Conservation (phyloP, 2,329 filamentous ascomycete genomes). For the Trichoderma atrobrunneum region DNA sequence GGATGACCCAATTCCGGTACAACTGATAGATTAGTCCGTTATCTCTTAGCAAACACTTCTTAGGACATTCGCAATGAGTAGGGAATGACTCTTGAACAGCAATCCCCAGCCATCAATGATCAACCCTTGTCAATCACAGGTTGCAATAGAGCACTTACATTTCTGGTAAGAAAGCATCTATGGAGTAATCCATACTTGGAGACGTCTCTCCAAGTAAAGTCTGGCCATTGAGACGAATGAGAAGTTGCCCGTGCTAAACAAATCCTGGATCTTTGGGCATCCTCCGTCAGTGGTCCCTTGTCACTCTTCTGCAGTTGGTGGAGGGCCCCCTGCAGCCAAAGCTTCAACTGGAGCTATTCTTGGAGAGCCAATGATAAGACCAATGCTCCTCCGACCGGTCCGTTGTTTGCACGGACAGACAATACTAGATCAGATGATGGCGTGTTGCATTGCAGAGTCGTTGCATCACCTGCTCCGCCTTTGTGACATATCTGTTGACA, state of each 20-base stretch:
- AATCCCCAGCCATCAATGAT: background rate
- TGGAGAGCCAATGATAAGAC: background rate
- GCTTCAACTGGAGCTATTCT: background rate
- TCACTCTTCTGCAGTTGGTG: background rate
- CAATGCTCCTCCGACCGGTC: background rate
- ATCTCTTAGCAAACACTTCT: background rate
- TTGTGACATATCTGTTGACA: background rate
- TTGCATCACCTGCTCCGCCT: background rate
- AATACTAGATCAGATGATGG: background rate
- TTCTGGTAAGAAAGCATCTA: background rate
- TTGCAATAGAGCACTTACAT: background rate
- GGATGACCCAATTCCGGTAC: background rate
- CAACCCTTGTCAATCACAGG: background rate
- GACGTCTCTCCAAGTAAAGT: background rate
- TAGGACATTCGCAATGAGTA: background rate
- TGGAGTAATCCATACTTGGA: background rate
- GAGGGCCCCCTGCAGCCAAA: background rate
- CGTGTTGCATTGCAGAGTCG: background rate
- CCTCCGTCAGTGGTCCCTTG: background rate
- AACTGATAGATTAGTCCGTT: background rate
- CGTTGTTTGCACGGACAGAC: background rate
- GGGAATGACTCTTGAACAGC: background rate
- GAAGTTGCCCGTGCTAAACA: background rate
- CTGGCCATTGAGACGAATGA: background rate
- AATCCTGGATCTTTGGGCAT: background rate